These are phyloP conservation scores for Cryphonectria parasitica DNA, from an alignment of 2,329 filamentous ascomycete species.

Conservation along the genomic window DNA sequence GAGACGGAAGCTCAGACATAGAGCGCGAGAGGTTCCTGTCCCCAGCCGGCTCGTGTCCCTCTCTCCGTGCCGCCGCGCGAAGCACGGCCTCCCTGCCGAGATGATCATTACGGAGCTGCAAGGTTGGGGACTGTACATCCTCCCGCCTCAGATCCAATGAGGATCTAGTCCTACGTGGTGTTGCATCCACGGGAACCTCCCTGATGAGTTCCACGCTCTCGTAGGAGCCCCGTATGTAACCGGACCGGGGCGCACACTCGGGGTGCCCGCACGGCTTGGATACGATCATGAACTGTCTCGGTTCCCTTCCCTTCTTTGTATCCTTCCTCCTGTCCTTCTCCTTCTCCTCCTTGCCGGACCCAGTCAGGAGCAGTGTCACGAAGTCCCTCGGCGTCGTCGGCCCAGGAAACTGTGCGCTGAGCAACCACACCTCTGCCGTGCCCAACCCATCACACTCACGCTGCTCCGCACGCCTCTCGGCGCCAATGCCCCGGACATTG, in stretches of 20 bases:
- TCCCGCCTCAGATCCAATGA: conserved; percentile 47
- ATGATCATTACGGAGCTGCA: conserved; percentile 26
- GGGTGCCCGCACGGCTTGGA: conserved; percentile 83
- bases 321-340: conserved; percentile 32
- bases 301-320: conserved; percentile 50
- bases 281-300: conserved; percentile 81
- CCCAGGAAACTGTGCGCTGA: conserved; percentile 88
- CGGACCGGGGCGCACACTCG: conserved; percentile 68
- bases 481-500: conserved; percentile 83
- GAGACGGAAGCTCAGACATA: conserved; percentile 19
- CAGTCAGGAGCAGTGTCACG: conserved; percentile 73
- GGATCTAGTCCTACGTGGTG: conserved; percentile 47
- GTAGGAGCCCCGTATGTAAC: conserved; percentile 83
- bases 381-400: conserved; percentile 90
- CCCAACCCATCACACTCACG: conserved; percentile 61
- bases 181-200: conserved; percentile 68
- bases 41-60: conserved; percentile 22
- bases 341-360: conserved; percentile 31
- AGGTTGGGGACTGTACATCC: conserved; percentile 35
- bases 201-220: conserved; percentile 91
- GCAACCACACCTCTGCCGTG: conserved; percentile 75
- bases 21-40: conserved; percentile 12
- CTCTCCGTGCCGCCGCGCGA: conserved; percentile 44
- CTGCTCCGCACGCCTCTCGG: conserved; percentile 73
- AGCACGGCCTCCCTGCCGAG: conserved; percentile 48